A percentile compares a stretch with the other conserved stretches of the same genome.
Conservation (phyloP, 2,329 filamentous ascomycete genomes). For the Pseudocercospora fuligena region DNA sequence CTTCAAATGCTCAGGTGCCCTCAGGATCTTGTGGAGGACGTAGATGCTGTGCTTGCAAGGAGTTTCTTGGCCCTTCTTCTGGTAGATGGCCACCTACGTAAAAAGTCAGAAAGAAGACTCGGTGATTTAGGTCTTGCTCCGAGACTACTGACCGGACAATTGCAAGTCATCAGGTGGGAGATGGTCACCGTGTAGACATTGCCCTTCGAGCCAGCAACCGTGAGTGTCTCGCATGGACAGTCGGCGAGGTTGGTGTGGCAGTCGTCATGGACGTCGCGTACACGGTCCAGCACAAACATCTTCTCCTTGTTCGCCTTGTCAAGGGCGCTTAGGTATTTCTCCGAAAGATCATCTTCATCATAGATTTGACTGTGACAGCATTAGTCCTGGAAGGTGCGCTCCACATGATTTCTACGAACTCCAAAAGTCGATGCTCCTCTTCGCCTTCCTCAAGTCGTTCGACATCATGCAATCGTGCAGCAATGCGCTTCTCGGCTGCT, state of each 20-base stretch:
- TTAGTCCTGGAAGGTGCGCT: neutral
- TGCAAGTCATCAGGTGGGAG: constrained; percentile 51
- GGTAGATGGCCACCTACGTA: constrained; percentile 23
- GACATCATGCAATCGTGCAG: constrained; percentile 15
- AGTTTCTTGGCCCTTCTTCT: constrained; percentile 52
- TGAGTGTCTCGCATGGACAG: constrained; percentile 57
- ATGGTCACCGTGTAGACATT: constrained; percentile 66
- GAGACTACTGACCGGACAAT: constrained; percentile 21
- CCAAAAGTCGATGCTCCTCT: constrained; percentile 33
- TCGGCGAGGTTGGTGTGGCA: constrained; percentile 55
- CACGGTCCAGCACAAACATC: constrained; percentile 63
- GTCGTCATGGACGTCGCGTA: constrained; percentile 49
- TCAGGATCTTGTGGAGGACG: constrained; percentile 63
- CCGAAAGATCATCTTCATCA: constrained; percentile 14
- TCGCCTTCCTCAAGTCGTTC: constrained; percentile 20
- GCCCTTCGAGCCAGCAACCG: constrained; percentile 65
- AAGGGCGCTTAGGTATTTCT: constrained; percentile 30
- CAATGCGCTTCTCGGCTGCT: constrained; percentile 23
- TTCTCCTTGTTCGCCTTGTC: constrained; percentile 38
- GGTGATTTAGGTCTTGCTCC: neutral
- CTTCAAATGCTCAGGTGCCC: constrained; percentile 59
- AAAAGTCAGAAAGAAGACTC: neutral
- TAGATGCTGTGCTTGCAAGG: constrained; percentile 68
- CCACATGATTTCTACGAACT: constrained; percentile 15
- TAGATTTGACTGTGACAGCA: constrained; percentile 22